These are phyloP conservation scores for Rhipidocladum racemiflorum DNA, from an alignment of 176 grass and related monocot genomes.

Conservation along the genomic window DNA sequence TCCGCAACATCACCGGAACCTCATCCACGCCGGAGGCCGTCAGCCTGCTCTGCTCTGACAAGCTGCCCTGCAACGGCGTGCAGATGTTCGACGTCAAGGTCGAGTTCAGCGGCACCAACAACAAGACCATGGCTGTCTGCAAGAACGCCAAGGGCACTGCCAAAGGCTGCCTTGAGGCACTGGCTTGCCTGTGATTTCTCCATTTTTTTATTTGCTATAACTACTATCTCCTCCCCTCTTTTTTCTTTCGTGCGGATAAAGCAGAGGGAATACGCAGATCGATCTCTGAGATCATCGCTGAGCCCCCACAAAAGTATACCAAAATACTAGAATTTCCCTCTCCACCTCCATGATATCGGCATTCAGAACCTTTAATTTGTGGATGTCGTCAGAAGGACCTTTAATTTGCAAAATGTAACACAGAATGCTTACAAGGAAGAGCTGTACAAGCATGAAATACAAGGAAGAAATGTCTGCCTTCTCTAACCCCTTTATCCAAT, in stretches of 20 bases:
- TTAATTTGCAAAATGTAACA: no score
- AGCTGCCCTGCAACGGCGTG: slow-evolving; percentile 28
- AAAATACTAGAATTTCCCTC: background rate
- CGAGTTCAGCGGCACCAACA: slow-evolving; percentile 8
- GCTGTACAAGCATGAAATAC: no score
- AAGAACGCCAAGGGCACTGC: background rate
- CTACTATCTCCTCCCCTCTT: no score
- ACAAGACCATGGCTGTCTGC: slow-evolving; percentile 3
- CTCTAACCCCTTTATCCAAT: no score
- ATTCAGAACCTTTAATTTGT: no score
- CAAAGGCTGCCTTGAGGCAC: background rate
- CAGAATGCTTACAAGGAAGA: no score
- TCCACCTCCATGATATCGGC: background rate
- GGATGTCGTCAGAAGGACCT: no score
- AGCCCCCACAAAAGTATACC: background rate
- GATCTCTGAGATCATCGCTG: background rate
- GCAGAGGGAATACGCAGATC: background rate
- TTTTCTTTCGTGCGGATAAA: no score
- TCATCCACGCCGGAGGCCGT: slow-evolving; percentile 24
- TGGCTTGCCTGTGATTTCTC: background rate
- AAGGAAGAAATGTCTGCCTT: no score
- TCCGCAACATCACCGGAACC: slow-evolving; percentile 33
- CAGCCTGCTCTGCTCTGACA: slow-evolving; percentile 26
- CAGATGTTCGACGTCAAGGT: slow-evolving; percentile 27
- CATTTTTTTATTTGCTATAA: background rate